Percentiles rank a stretch among this genome's conserved stretches.
Evolutionary conservation across 345 rosid genomes (phyloP).

Genomic region (Ceriops zippeliana): DNA sequence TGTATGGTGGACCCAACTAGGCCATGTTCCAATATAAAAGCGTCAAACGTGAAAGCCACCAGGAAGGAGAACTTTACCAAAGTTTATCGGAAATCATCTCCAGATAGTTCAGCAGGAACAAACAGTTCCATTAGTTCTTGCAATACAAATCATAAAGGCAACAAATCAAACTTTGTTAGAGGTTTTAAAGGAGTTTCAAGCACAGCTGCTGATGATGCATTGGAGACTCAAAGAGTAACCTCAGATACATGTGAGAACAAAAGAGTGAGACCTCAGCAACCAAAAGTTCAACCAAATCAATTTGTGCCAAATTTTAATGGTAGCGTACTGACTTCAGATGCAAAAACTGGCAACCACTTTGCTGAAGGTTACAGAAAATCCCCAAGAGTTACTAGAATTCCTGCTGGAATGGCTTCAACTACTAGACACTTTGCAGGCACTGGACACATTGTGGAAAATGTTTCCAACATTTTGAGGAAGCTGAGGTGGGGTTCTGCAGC

Average conservation of each 20-base stretch:
- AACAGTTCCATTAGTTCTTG: conserved; percentile 28
- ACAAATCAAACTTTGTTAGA: conserved; percentile 34
- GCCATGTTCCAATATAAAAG: conserved; percentile 41
- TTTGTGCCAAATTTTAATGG: conserved; percentile 35
- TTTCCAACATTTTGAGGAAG: conserved; percentile 45
- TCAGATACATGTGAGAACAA: conserved; percentile 39
- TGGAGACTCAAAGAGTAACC: conserved; percentile 21
- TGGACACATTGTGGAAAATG: conserved; percentile 50
- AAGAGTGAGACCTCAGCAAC: conserved; percentile 40
- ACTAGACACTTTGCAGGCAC: conserved; percentile 39
- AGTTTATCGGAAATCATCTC: conserved; percentile 49
- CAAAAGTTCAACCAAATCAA: conserved; percentile 35
- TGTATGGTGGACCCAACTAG: conserved; percentile 62
- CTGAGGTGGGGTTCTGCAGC: conserved; percentile 74
- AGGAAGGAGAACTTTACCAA: conserved; percentile 51
- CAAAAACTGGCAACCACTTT: conserved; percentile 29
- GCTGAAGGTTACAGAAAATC: conserved; percentile 34
- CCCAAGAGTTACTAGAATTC: conserved; percentile 42
- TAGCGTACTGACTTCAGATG: conserved; percentile 32
- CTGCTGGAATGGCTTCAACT: conserved; percentile 30
- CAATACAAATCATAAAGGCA: conserved; percentile 40
- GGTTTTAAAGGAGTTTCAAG: conserved; percentile 47
- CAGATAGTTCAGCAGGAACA: conserved; percentile 34
- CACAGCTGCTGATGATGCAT: conserved; percentile 29
- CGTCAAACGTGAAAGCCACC: conserved; percentile 49